A percentile compares a stretch with the other conserved stretches of the same genome.
Evolutionary conservation across 169 alveolate genomes (phyloP).

Genomic region (Cryptosporidium baileyi): DNA sequence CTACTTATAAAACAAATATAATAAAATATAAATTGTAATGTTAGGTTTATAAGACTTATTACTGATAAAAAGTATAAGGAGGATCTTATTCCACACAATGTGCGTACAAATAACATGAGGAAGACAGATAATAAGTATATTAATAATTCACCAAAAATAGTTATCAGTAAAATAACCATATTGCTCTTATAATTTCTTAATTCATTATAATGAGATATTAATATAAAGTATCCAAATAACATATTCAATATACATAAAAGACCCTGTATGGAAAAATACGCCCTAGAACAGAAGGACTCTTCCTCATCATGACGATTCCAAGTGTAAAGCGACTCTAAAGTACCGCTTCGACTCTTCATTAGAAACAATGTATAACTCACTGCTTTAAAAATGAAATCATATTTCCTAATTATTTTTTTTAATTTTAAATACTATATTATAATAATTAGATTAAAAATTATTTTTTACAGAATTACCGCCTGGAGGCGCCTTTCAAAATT

Average conservation of each 20-base stretch:
- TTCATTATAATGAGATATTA: neutral
- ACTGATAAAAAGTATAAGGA: conserved; percentile 4
- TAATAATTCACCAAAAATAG: conserved; percentile 26
- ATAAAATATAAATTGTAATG: neutral
- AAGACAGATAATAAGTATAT: neutral
- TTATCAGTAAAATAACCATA: neutral
- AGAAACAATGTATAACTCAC: no score
- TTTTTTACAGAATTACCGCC: no score
- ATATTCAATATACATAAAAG: conserved; percentile 2
- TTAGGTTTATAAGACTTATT: neutral
- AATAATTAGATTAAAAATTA: no score
- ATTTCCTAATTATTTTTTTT: no score
- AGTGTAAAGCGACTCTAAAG: neutral
- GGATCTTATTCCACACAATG: conserved; percentile 52
- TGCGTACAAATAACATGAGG: conserved; percentile 3
- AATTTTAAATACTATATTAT: no score
- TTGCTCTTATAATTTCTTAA: neutral
- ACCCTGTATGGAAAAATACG: neutral
- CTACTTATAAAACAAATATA: conserved; percentile 22
- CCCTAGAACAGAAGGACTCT: neutral
- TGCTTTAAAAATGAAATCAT: no score
- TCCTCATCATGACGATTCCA: conserved; percentile 38
- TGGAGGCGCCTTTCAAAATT: no score
- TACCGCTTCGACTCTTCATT: neutral
- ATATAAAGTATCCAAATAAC: conserved; percentile 34